Evolutionary conservation across 176 grass and related monocot species (phyloP).

Genomic region (Oryza meyeriana): DNA sequence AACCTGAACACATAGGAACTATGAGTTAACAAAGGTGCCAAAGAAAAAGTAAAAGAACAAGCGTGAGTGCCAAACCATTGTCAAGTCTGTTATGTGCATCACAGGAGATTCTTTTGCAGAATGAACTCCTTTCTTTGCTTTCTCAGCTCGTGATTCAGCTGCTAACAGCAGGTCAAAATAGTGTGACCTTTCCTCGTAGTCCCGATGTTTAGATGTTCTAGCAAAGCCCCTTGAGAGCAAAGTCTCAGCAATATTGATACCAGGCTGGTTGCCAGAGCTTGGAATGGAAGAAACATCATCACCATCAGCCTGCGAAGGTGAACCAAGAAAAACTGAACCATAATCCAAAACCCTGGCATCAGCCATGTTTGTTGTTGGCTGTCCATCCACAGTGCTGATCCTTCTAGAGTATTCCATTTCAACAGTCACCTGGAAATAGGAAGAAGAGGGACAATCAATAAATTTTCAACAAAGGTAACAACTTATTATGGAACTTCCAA

Average conservation of each 20-base stretch:
- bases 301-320: conserved; percentile 51
- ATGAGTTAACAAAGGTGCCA: background rate
- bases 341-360: conserved; percentile 91
- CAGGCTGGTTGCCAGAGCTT: conserved; percentile 35
- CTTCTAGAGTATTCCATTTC: conserved; percentile 97
- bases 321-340: conserved; percentile 76
- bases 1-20: conserved; percentile 42
- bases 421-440: conserved; percentile 68
- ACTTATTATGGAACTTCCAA: background rate
- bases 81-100: conserved; percentile 95
- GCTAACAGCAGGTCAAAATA: conserved; percentile 85
- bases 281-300: conserved; percentile 58
- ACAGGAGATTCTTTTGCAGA: conserved; percentile 70
- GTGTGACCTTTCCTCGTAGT: conserved; percentile 94
- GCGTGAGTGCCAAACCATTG: conserved; percentile 36
- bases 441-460: conserved; percentile 3
- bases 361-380: conserved; percentile 35
- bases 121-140: conserved; percentile 88
- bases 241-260: conserved; percentile 82
- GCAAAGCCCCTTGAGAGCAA: conserved; percentile 83
- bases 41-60: conserved; percentile 9
- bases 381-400: conserved; percentile 61
- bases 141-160: conserved; percentile 87
- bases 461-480: background rate
- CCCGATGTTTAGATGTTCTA: conserved; percentile 71